phyloP scores from a whole-genome alignment of 495 filamentous ascomycete genomes.

The Penicillium mononematosum region DNA sequence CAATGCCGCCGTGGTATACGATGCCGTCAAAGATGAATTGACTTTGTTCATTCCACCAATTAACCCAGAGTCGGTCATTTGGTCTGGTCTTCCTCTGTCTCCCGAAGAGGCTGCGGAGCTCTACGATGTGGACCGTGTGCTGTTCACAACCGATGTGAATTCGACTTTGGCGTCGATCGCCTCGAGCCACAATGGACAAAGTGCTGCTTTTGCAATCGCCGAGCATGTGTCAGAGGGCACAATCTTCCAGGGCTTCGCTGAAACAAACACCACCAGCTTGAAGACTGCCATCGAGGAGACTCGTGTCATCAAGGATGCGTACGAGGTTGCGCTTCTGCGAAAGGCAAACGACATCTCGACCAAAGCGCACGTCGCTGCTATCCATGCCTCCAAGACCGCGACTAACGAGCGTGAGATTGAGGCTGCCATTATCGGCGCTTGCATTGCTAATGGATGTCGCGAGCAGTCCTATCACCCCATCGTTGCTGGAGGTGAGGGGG shows the following conservation, averaged over 20 bases:
- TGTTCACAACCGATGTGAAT: conserved; percentile 68
- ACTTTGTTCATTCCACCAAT: conserved; percentile 93
- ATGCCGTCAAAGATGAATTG: conserved; percentile 65
- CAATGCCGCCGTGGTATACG: conserved; percentile 80
- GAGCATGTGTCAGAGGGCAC: conserved; percentile 65
- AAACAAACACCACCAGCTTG: conserved; percentile 59
- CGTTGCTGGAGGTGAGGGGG: conserved; percentile 68
- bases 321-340: conserved; percentile 78
- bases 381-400: conserved; percentile 62
- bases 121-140: conserved; percentile 82
- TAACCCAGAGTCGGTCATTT: conserved; percentile 87
- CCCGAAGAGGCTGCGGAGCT: conserved; percentile 66
- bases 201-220: conserved; percentile 66
- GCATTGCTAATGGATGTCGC: conserved; percentile 68
- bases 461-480: conserved; percentile 86
- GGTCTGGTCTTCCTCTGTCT: conserved; percentile 85
- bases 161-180: conserved; percentile 51
- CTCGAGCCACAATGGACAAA: conserved; percentile 43
- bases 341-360: conserved; percentile 81
- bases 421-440: conserved; percentile 70
- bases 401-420: conserved; percentile 82
- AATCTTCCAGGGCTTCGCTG: conserved; percentile 61
- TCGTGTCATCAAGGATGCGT: conserved; percentile 79
- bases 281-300: conserved; percentile 75
- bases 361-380: conserved; percentile 69